Base-by-base conservation (phyloP, 768 basidiomycete genomes). In the Auriscalpium orientale region DNA sequence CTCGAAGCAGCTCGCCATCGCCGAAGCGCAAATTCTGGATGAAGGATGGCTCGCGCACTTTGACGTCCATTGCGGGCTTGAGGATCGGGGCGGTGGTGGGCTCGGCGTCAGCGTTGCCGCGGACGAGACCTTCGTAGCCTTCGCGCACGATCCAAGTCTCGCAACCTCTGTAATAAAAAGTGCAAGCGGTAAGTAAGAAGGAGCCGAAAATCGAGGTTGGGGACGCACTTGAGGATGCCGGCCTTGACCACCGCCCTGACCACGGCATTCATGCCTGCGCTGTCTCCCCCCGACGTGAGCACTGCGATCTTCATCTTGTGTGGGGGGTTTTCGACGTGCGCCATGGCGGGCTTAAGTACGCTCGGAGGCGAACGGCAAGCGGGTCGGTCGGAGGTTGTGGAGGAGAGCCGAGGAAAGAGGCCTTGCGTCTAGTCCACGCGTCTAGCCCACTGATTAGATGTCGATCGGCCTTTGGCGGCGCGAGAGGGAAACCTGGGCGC, bases 121-220 rank as follows among this genome's bases (percentile, higher is more conserved):
- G 82, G 11, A 99, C 95, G 57, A 98, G 85, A 21, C 97, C 97
- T 68, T 98, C 95, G 75, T 98, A 99, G 40, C 97, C 97, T 73
- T 99, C 97, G 38, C 97, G 89, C 57, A 99, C 91, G 59, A 98
- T 85, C 79, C 85, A 99, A 13, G 90, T 87, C 69, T 98, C 91
- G 70, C 94, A 98, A 37, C 93, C 95, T 73, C 97, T 95, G 65
- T 4, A 13, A 8, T 53, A 5, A n/a, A 36, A 8, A 45, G 7
- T 18, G 13, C 12, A 2, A 35, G 33, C 47, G 46, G 34, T 43
- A 2, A 12, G 54, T 40, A 33, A 47, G 46, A 35, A 52, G 38
- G 46, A 16, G 34, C 44, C 44, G n/a, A n/a, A n/a, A 40, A 43
- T 35, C 38, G 51, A 34, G 15, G 6, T 9, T 9, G 43, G 18